Percentiles rank a stretch among this genome's conserved stretches.
Evolutionary conservation across 1,284 basidiomycete genomes (phyloP).

Genomic region (Calocybe gambosa): DNA sequence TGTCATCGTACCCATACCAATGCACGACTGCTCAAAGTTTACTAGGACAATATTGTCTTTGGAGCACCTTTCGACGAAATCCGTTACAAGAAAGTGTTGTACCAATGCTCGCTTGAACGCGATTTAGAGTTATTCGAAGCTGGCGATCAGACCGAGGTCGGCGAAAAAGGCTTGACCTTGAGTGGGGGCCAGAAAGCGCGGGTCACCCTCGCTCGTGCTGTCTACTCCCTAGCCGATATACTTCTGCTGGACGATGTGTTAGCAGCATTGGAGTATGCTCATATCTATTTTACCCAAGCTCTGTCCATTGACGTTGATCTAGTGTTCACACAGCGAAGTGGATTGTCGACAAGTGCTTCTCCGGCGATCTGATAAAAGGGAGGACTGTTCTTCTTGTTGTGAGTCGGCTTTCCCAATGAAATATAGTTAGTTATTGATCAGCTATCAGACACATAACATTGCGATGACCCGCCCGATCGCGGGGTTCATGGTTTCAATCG

Average conservation of each 20-base stretch:
- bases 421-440: slow-evolving; percentile 7
- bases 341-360: slow-evolving; percentile 73
- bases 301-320: slow-evolving; percentile 20
- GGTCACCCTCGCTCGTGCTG: slow-evolving; percentile 65
- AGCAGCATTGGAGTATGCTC: slow-evolving; percentile 47
- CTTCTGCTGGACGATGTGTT: slow-evolving; percentile 62
- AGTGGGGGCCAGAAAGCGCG: slow-evolving; percentile 78
- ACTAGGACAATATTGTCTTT: slow-evolving; percentile 78
- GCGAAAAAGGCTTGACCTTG: slow-evolving; percentile 56
- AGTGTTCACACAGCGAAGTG: slow-evolving; percentile 67
- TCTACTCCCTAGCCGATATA: slow-evolving; percentile 59
- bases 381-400: slow-evolving; percentile 73
- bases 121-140: slow-evolving; percentile 66
- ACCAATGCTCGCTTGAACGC: slow-evolving; percentile 57
- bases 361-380: slow-evolving; percentile 59
- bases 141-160: slow-evolving; percentile 69
- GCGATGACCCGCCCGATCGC: slow-evolving; percentile 60
- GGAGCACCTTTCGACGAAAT: slow-evolving; percentile 66
- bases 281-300: not conserved
- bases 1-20: not conserved
- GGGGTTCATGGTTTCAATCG: slow-evolving; percentile 55
- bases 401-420: slow-evolving; percentile 22
- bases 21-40: not conserved
- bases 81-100: slow-evolving; percentile 62
- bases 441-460: slow-evolving; percentile 62